Evolutionary conservation across 495 filamentous ascomycete species (phyloP).

Genomic region (Entonaema liquescens): DNA sequence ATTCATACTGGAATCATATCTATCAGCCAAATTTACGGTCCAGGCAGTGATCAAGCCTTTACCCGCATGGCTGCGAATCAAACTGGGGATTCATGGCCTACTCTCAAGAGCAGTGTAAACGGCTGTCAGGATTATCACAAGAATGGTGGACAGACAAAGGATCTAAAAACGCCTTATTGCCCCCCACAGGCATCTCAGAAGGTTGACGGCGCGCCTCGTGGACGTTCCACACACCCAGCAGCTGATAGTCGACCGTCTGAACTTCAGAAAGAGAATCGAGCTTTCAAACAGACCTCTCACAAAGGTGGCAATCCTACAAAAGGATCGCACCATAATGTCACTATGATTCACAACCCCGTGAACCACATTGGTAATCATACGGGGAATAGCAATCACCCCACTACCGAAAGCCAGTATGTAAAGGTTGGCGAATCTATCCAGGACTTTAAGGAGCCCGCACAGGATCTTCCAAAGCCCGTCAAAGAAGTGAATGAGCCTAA

Average conservation of each 20-base stretch:
- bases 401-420: background rate
- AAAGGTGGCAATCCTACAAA: background rate
- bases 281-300: background rate
- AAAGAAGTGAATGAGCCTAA: background rate
- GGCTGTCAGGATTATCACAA: background rate
- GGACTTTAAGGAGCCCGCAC: background rate
- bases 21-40: constrained; percentile 19
- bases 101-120: background rate
- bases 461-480: background rate
- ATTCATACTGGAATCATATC: constrained; percentile 21
- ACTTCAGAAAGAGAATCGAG: background rate
- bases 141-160: background rate
- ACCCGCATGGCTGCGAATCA: background rate
- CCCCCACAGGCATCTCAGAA: background rate
- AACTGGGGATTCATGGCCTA: background rate
- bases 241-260: background rate
- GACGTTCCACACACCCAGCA: background rate
- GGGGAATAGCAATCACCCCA: background rate
- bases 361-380: background rate
- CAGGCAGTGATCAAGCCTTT: constrained; percentile 4
- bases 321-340: background rate
- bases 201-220: background rate
- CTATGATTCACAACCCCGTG: background rate
- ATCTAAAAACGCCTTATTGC: background rate
- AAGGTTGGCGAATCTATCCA: background rate